Evolutionary conservation across 169 alveolate species (phyloP), one percentile per base, ranked within the genome.

Genomic region (Plasmodium coatneyi): DNA sequence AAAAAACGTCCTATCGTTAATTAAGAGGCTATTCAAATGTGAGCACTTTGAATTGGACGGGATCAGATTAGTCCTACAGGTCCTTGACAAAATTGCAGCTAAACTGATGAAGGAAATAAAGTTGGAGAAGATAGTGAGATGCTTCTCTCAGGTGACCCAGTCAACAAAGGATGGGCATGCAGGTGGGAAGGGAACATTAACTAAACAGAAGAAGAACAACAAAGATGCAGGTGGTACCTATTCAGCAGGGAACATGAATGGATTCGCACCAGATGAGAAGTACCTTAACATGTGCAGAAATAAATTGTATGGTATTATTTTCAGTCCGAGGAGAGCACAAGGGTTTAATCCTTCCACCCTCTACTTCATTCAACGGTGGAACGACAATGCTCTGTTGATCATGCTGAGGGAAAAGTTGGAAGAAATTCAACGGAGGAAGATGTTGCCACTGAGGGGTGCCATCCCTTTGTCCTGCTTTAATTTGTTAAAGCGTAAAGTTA

Each of bases 381-480:
- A 54, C 30, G 82, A 87, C 79, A 32, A 32, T 41, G 71, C 79
- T 12, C 78, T 56, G 71, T 79, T 87, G 81, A 19, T 28, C 34
- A 76, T 87, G 82, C 49, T 87, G 49, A 39, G 93, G 81, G 89
- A 87, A 3, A 87, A 79, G 71, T 10, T 87, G 49, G 82, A 87
- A 14, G 82, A 87, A 32, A 87, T 87, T 5, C 49, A 87, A 39
- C 56, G 43, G 70, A 76, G 87, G 43, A 87, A 87, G 74, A 12
- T 39, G 36, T 14, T n/a, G 12, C 49, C 6, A 22, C 70, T 71
- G 41, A 19, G 30, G 25, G 14, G 34, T 16, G 39, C 30, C 36
- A 52, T 5, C 49, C 92, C 84, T 46, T 6, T 84, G n/a, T 30
- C 41, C 1, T 49, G 78, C 16, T 72, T 84, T 10, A 34, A 84